These are phyloP conservation scores for Epichloe bromicola DNA, from an alignment of 2,329 filamentous ascomycete genomes.

Conservation along the genomic window DNA sequence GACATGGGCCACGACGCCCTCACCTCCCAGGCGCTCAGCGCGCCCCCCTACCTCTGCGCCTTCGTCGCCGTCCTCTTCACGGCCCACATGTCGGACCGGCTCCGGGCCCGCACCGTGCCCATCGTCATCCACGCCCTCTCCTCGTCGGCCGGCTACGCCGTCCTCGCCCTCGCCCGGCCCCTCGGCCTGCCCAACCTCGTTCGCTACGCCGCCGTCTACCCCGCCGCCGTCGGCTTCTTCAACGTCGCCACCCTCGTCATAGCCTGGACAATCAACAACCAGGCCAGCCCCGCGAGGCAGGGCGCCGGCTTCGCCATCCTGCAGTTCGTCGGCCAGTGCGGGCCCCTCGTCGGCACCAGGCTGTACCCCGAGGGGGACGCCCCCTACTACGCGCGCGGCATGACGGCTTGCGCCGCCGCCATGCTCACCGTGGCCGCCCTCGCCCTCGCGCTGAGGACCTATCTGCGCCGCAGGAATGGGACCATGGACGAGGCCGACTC, in stretches of 20 bases:
- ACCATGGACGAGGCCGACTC: slow-evolving; percentile 25
- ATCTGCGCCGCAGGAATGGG: slow-evolving; percentile 39
- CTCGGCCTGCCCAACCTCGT: slow-evolving; percentile 30
- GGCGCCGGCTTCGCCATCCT: slow-evolving; percentile 69
- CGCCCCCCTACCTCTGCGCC: slow-evolving; percentile 67
- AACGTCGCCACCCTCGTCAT: slow-evolving; percentile 73
- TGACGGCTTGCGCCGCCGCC: slow-evolving; percentile 47
- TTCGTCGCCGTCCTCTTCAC: slow-evolving; percentile 62
- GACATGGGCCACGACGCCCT: slow-evolving; percentile 61
- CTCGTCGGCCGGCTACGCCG: slow-evolving; percentile 46
- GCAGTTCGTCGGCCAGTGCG: slow-evolving; percentile 71
- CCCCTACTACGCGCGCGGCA: slow-evolving; percentile 50
- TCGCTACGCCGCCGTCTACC: slow-evolving; percentile 66
- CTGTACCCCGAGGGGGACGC: slow-evolving; percentile 48
- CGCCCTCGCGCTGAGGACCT: slow-evolving; percentile 38
- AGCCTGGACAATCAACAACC: slow-evolving; percentile 83
- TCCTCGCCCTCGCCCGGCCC: slow-evolving; percentile 46
- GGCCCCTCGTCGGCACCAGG: slow-evolving; percentile 56
- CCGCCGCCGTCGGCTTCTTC: slow-evolving; percentile 71
- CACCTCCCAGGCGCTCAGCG: slow-evolving; percentile 62
- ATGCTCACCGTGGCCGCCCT: slow-evolving; percentile 49
- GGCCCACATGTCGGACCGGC: slow-evolving; percentile 57
- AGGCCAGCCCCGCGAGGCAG: slow-evolving; percentile 52
- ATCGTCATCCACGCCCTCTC: slow-evolving; percentile 57
- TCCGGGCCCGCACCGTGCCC: slow-evolving; percentile 47